Base-by-base conservation (phyloP, 495 filamentous ascomycete species). In the Chaetomidium leptoderma region DNA sequence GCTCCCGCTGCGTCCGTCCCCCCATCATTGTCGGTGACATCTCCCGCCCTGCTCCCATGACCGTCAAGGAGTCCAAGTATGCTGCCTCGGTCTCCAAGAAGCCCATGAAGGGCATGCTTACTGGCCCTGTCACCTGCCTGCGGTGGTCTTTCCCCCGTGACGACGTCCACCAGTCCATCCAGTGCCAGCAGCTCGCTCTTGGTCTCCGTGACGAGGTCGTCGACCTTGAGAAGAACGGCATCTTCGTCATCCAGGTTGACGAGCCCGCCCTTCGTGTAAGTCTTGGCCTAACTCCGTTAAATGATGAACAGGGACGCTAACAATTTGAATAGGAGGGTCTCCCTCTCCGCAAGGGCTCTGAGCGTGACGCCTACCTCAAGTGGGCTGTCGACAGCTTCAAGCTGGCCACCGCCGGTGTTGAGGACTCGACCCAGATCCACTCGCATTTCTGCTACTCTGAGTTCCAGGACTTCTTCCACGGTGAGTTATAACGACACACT, bases 391-490 rank as follows among this genome's bases (percentile, higher is more conserved):
- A 92, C 76, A 87, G 91, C 67, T 98, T 98, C 90, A 89, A 87
- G 71, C 90, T 98, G 62, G 84, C 93, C 57, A 92, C 90, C 66
- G 83, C 90, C 51, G 92, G 89, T 70, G 93, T 97, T 52, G 72
- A 87, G 69, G 90, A 98, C 72, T 87, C 85, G 54, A 97, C 95
- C 63, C 93, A 98, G 82, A 95, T 98, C 76, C 93, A 98, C 85
- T 96, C 91, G 50, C 93, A 98, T 81, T 98, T 98, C 91, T 98
- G 93, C 77, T 98, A 98, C 86, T 96, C 91, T 44, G 93, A 98
- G 81, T 98, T 98, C 89, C 93, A 98, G 79, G 93, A 98, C 82
- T 98, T 98, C 84, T 98, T 98, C 89, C 89, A 97, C 74, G 60
- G 46, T 46, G 32, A 46, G 46, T 26, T 23, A 1, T 14, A 21